Evolutionary conservation across 163 green algal genomes (phyloP).

Genomic region (Volvox carteri): DNA sequence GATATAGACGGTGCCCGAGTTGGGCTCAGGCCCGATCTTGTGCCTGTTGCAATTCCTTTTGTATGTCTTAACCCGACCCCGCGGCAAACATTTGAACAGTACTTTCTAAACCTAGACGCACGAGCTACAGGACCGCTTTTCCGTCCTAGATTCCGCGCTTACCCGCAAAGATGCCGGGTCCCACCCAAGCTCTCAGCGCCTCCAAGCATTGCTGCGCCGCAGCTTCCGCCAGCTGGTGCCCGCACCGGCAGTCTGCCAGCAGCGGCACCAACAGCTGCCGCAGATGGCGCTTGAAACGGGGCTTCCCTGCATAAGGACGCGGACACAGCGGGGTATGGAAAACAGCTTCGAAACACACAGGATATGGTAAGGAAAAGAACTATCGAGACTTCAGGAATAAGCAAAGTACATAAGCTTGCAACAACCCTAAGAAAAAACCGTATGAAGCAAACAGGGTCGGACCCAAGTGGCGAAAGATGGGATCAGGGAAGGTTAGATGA

Average conservation of each 20-base stretch:
- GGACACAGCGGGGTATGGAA: background rate
- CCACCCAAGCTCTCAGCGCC: constrained; percentile 80
- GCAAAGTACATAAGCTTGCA: too few relatives aligned
- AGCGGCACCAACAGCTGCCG: constrained; percentile 80
- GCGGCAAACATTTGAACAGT: too few relatives aligned
- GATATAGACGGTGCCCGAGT: background rate
- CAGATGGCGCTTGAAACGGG: constrained; percentile 64
- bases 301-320: constrained; percentile 42
- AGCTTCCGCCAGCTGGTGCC: constrained; percentile 79
- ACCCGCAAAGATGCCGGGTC: constrained; percentile 80
- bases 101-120: too few relatives aligned
- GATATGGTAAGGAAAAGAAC: too few relatives aligned
- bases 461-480: too few relatives aligned
- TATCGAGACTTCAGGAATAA: too few relatives aligned
- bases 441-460: too few relatives aligned
- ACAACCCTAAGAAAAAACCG: too few relatives aligned
- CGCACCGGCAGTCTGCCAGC: constrained; percentile 79
- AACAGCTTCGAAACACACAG: too few relatives aligned
- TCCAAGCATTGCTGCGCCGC: constrained; percentile 76
- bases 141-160: too few relatives aligned
- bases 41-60: background rate
- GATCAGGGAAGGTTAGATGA: too few relatives aligned
- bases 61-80: background rate
- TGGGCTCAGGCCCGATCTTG: background rate
- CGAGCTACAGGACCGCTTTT: too few relatives aligned